Conservation (phyloP, 768 basidiomycete species). For the Psilocybe tampanensis region DNA sequence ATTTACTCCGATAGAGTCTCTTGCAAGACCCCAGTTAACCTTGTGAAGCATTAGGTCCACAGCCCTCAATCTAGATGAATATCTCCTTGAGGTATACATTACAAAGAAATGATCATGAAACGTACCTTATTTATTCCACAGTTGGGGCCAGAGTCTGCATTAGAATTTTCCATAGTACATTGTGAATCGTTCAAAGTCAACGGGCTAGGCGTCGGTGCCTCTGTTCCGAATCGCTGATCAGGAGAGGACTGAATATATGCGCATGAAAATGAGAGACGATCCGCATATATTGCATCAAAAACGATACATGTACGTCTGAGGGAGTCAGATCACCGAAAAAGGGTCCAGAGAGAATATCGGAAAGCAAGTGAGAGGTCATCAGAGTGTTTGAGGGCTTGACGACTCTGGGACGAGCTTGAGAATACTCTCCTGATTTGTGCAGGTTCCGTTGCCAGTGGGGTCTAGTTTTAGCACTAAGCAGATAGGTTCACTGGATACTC, state of each 20-base stretch:
- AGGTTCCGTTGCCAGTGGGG: constrained; percentile 1
- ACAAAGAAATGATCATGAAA: constrained; percentile 6
- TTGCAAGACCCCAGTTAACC: constrained; percentile 12
- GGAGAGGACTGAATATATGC: constrained; percentile 29
- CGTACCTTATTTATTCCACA: constrained; percentile 15
- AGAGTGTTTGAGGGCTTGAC: constrained; percentile 9
- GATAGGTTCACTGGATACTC: background rate
- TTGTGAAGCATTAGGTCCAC: constrained; percentile 17
- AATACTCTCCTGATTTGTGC: constrained; percentile 6
- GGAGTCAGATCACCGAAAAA: constrained; percentile 17
- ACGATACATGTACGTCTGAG: constrained; percentile 23
- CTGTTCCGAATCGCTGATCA: constrained; percentile 7
- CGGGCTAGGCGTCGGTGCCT: constrained; percentile 12
- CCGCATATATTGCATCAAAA: constrained; percentile 17
- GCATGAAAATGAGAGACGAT: constrained; percentile 17
- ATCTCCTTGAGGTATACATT: constrained; percentile 19
- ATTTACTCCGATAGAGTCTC: constrained; percentile 11
- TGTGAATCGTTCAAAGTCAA: constrained; percentile 5
- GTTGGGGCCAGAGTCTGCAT: constrained; percentile 3
- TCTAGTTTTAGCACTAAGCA: constrained; percentile 9
- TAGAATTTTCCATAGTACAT: constrained; percentile 4
- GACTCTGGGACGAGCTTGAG: constrained; percentile 9
- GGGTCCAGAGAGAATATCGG: constrained; percentile 15
- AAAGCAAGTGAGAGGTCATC: constrained; percentile 14
- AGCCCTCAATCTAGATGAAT: constrained; percentile 20